Conservation (phyloP, 148 eudicot species). For the Camellia granthamiana region DNA sequence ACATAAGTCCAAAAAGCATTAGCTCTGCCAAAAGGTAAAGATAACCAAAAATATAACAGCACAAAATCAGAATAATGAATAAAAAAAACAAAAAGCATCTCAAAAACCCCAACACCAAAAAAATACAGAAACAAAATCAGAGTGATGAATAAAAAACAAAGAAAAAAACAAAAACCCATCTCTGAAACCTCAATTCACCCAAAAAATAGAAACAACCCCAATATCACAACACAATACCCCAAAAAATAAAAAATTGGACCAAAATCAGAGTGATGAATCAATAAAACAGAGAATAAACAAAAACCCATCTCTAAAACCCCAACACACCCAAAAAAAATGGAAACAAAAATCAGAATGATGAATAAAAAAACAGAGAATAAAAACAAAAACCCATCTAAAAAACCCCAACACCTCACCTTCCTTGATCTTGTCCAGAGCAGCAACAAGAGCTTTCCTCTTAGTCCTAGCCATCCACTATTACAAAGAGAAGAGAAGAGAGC, state of each 20-base stretch:
- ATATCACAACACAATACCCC: too few species aligned
- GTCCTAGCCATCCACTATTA: conserved; percentile 67
- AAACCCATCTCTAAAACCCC: not conserved
- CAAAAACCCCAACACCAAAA: not conserved
- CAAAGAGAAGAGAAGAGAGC: not conserved
- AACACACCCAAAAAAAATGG: not conserved
- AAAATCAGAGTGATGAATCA: not conserved
- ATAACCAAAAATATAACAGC: not conserved
- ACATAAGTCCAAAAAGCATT: conserved; percentile 70
- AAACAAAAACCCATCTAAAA: not conserved
- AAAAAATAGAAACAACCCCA: too few species aligned
- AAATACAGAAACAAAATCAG: not conserved
- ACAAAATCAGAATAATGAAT: not conserved
- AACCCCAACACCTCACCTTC: conserved; percentile 42
- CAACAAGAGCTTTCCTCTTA: conserved; percentile 59
- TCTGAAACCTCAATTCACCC: not conserved
- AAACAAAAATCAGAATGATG: not conserved
- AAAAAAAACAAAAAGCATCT: not conserved
- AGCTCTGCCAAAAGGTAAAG: conserved; percentile 42
- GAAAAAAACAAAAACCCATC: not conserved
- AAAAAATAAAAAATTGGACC: too few species aligned
- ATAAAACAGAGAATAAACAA: not conserved
- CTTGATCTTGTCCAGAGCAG: conserved; percentile 72
- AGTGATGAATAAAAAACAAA: not conserved
- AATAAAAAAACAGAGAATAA: not conserved